phyloP scores from a whole-genome alignment of 73 alveolate species.

The Tetrahymena elliotti region DNA sequence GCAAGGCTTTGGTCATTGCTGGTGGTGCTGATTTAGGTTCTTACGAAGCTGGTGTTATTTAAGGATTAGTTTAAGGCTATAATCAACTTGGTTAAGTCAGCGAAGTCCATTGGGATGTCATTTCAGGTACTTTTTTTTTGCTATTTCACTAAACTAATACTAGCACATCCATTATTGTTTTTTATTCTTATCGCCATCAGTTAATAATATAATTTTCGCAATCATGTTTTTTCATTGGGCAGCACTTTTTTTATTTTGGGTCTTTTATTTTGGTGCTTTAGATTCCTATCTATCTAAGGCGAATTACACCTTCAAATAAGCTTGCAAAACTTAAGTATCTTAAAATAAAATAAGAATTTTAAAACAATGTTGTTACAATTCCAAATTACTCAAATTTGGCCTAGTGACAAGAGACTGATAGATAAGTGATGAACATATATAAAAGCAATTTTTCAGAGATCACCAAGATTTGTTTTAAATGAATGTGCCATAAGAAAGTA shows the following conservation, averaged over 20 bases:
- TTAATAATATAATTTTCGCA: background rate
- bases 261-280: background rate
- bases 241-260: background rate
- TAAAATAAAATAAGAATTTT: no score
- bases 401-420: background rate
- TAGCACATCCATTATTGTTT: background rate
- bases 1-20: background rate
- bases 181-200: background rate
- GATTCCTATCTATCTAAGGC: background rate
- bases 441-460: no score
- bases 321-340: background rate
- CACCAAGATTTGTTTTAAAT: background rate
- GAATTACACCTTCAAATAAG: background rate
- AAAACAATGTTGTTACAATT: no score
- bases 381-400: background rate
- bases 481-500: background rate
- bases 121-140: background rate
- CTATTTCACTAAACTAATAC: background rate
- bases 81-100: background rate
- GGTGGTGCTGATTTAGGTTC: slow-evolving; percentile 5
- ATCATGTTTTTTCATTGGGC: background rate
- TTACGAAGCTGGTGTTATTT: background rate
- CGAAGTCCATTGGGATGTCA: background rate
- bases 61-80: background rate
- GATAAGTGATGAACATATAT: background rate